These are phyloP conservation scores for Prosopis cineraria DNA, from an alignment of 306 rosid genomes.

Conservation along the genomic window DNA sequence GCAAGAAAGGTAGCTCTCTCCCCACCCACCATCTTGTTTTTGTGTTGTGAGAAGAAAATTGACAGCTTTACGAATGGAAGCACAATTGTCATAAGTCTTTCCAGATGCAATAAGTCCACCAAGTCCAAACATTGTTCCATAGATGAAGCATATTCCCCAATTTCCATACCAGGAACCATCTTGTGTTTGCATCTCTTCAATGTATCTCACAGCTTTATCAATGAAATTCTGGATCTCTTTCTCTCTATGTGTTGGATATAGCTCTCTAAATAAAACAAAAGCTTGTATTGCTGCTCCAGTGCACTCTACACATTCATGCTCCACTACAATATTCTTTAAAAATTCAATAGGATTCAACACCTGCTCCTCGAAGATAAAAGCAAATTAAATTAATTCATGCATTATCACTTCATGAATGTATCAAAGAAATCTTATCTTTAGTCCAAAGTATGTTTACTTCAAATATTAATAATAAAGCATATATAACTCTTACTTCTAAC, in stretches of 20 bases:
- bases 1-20: not conserved
- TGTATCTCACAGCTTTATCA: not conserved
- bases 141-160: not conserved
- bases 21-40: slow-evolving; percentile 1
- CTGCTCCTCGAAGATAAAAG: not conserved
- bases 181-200: not conserved
- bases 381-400: not conserved
- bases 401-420: not conserved
- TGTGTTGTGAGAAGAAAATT: not conserved
- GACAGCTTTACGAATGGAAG: not conserved
- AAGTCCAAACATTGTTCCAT: not conserved
- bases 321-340: slow-evolving; percentile 2
- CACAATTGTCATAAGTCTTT: not conserved
- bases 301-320: slow-evolving; percentile 33
- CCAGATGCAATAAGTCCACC: not conserved
- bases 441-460: not conserved
- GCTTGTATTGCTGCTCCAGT: slow-evolving; percentile 25
- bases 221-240: not conserved
- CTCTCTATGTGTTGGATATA: not conserved
- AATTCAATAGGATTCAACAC: slow-evolving; percentile 24
- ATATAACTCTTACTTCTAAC: slow-evolving; percentile 43
- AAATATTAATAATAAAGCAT: not conserved
- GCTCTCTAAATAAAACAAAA: not conserved
- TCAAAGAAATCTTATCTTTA: not conserved
- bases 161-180: not conserved